Base-by-base conservation (phyloP, 169 alveolate species). In the Perkinsus olseni region DNA sequence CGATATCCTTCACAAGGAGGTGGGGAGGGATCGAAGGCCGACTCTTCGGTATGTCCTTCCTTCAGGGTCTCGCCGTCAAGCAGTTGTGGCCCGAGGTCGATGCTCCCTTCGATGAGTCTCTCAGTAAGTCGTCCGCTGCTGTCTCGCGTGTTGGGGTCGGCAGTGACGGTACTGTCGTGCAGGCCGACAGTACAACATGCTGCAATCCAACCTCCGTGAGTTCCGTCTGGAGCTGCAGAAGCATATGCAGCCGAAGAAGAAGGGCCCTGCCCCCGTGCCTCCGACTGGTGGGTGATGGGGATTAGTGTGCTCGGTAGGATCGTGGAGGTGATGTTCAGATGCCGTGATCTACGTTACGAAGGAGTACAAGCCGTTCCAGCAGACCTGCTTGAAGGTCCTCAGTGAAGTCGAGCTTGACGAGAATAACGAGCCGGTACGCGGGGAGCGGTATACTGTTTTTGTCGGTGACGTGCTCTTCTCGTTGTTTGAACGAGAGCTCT, bases 1-100 rank as follows among this genome's bases (percentile, higher is more conserved):
- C 17, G 92, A 93, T 92, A 94, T 98, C 38, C 95, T 98, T 74
- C 96, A 96, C 51, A 94, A 96, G 94, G 95, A 95, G 50, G 93
- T 91, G 1, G 95, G 96, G 21, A 92, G 97, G 48, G 96, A 96
- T 1, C 92, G 94, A 28, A 96, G 0, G 8, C 28, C 0, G 4
- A 28, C 31, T 62, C 31, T 62, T 21, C 1, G 93, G 38, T 92
- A 4, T 91, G 94, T 21, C 95, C 92, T 74, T 17, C 94, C 96
- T 0, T 95, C 96, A 90, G 96, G 95, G 94, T 94, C 96, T 10
- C 94, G 96, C 40, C 96, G 94, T 90, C 95, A 95, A 62, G 82
- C 82, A 62, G 82, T 28, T 13, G 37, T 62, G 82, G 82, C 82
- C 82, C 97, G 96, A 94, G 38, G 93, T 92, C 94, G 94, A 74